Evolutionary conservation across 805 yeast species (phyloP).

Genomic region (Spathaspora hagerdaliae): DNA sequence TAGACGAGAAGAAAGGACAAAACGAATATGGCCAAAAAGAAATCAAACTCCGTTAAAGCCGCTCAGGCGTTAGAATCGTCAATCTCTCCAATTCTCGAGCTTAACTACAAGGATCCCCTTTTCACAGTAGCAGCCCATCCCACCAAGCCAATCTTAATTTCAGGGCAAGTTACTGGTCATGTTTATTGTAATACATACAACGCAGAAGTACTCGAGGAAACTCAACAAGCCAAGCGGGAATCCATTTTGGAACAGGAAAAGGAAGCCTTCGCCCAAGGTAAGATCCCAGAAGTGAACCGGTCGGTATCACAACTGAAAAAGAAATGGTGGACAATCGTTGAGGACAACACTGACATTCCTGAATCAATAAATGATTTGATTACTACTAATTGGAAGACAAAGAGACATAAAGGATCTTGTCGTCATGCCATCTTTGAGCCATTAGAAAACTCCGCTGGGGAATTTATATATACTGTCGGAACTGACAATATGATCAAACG

Average conservation of each 20-base stretch:
- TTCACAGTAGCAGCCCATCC: slow-evolving; percentile 82
- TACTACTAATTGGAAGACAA: slow-evolving; percentile 70
- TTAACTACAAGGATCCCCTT: slow-evolving; percentile 57
- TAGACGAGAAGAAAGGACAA: neutral
- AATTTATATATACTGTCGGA: slow-evolving; percentile 65
- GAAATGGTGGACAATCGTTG: slow-evolving; percentile 45
- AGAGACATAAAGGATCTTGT: slow-evolving; percentile 86
- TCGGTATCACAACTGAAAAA: slow-evolving; percentile 31
- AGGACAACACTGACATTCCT: slow-evolving; percentile 19
- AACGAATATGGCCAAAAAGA: slow-evolving; percentile 20
- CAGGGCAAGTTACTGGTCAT: slow-evolving; percentile 83
- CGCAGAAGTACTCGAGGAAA: slow-evolving; percentile 39
- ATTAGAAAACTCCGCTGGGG: slow-evolving; percentile 41
- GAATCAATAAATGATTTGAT: slow-evolving; percentile 19
- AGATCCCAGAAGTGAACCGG: slow-evolving; percentile 17
- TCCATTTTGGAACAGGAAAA: slow-evolving; percentile 16
- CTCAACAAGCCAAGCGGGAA: slow-evolving; percentile 19
- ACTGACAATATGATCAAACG: slow-evolving; percentile 75
- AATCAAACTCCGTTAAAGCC: slow-evolving; percentile 21
- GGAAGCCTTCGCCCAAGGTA: slow-evolving; percentile 20
- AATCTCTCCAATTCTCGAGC: slow-evolving; percentile 42
- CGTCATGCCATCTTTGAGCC: slow-evolving; percentile 67
- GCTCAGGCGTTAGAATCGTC: slow-evolving; percentile 28
- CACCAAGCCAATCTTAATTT: slow-evolving; percentile 51
- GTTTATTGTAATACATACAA: slow-evolving; percentile 61